A percentile compares a stretch with the other conserved stretches of the same genome.
Evolutionary conservation across 768 basidiomycete species (phyloP).

Genomic region (Phylloporus sp.): DNA sequence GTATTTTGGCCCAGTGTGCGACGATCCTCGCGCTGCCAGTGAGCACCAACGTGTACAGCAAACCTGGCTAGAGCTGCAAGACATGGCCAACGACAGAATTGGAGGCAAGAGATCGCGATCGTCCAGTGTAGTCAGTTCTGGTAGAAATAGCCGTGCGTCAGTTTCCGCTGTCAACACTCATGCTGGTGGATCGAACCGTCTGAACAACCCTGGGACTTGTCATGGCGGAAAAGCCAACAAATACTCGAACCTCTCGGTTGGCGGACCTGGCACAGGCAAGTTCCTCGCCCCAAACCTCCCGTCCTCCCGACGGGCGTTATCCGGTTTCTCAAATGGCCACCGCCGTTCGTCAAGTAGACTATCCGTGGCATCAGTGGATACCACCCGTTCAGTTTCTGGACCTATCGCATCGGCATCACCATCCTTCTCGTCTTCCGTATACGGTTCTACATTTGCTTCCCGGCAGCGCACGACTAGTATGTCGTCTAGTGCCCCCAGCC

Average conservation of each 20-base stretch:
- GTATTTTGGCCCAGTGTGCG: constrained; percentile 38
- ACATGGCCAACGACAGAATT: constrained; percentile 72
- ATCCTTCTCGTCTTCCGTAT: constrained; percentile 34
- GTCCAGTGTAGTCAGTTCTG: constrained; percentile 60
- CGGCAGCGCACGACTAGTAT: constrained; percentile 75
- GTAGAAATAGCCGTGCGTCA: constrained; percentile 53
- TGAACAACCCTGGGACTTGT: constrained; percentile 7
- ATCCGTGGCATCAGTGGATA: constrained; percentile 40
- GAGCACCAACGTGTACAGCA: constrained; percentile 69
- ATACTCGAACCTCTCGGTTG: constrained; percentile 30
- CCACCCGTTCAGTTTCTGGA: constrained; percentile 67
- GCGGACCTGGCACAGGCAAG: constrained; percentile 34
- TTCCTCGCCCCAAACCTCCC: constrained; percentile 44
- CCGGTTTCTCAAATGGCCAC: constrained; percentile 40
- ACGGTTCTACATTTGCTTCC: constrained; percentile 73
- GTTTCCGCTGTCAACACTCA: constrained; percentile 35
- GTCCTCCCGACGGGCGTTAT: constrained; percentile 45
- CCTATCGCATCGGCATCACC: constrained; percentile 42
- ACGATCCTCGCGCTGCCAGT: constrained; percentile 55
- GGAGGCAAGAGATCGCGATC: constrained; percentile 60
- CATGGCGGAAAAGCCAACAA: constrained; percentile 24
- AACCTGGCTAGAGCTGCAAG: constrained; percentile 75
- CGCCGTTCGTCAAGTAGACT: constrained; percentile 55
- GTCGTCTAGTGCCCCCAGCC: constrained; percentile 38
- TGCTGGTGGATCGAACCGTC: constrained; percentile 18